Conservation (phyloP, 2,329 filamentous ascomycete species). For the Aspergillus sp. region DNA sequence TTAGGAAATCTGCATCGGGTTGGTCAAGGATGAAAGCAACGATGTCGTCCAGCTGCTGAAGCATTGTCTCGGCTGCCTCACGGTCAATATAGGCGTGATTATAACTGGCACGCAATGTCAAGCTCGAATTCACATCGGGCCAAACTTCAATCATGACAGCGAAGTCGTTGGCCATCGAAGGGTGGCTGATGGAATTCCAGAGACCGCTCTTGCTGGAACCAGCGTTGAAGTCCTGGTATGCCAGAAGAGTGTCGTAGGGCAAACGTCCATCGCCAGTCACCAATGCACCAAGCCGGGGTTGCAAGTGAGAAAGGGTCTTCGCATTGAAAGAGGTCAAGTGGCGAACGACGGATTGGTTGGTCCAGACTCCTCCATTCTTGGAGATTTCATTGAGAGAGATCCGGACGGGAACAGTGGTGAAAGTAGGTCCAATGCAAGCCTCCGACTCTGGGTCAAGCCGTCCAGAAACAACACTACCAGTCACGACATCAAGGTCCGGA, state of each 20-base stretch:
- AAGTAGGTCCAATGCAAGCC: constrained; percentile 25
- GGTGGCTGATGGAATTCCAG: constrained; percentile 14
- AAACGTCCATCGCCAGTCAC: constrained; percentile 16
- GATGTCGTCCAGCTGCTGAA: constrained; percentile 19
- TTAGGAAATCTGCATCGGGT: constrained; percentile 14
- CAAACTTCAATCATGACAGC: constrained; percentile 26
- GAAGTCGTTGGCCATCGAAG: constrained; percentile 25
- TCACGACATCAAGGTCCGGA: constrained; percentile 25
- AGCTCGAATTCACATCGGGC: constrained; percentile 13
- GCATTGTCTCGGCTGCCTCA: constrained; percentile 16
- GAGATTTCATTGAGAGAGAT: constrained; percentile 15
- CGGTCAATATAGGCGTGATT: constrained; percentile 17
- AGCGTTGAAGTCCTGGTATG: constrained; percentile 26
- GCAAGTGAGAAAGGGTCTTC: constrained; percentile 15
- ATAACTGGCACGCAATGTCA: constrained; percentile 23
- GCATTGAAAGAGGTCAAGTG: constrained; percentile 19
- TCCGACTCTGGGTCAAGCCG: constrained; percentile 17
- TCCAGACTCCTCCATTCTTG: constrained; percentile 6
- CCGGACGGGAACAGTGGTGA: constrained; percentile 28
- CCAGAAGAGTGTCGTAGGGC: constrained; percentile 30
- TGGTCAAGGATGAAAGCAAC: constrained; percentile 17
- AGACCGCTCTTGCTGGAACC: constrained; percentile 7
- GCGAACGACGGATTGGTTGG: constrained; percentile 16
- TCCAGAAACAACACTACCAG: constrained; percentile 29
- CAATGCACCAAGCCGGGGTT: constrained; percentile 17